These are phyloP conservation scores for Neonectria punicea DNA, from an alignment of 2,329 filamentous ascomycete species.

Conservation along the genomic window DNA sequence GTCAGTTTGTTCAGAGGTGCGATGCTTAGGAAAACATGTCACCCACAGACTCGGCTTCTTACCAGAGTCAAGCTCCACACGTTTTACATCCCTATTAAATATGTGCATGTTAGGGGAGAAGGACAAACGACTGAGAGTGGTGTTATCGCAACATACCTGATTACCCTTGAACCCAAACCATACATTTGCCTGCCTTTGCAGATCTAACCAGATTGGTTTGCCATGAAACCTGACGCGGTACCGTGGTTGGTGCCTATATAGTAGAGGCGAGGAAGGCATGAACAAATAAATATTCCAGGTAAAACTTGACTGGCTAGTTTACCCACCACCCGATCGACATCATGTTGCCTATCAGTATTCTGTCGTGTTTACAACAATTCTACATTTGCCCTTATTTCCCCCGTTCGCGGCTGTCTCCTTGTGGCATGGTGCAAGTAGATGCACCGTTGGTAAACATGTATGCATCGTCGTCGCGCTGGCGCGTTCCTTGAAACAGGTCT, in stretches of 20 bases:
- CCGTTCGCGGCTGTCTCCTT: not conserved
- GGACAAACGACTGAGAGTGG: too few species aligned
- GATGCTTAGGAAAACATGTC: too few species aligned
- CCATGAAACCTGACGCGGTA: not conserved
- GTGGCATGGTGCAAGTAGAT: not conserved
- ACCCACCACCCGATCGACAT: not conserved
- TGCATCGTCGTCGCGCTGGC: not conserved
- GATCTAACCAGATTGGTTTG: not conserved
- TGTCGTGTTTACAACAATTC: not conserved
- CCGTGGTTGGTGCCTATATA: too few species aligned
- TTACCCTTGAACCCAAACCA: too few species aligned
- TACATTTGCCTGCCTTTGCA: too few species aligned
- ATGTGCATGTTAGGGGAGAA: too few species aligned
- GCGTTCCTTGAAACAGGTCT: not conserved
- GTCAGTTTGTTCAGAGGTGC: too few species aligned
- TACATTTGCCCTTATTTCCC: not conserved
- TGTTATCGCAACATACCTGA: too few species aligned
- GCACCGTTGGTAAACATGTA: not conserved
- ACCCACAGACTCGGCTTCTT: too few species aligned
- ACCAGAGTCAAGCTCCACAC: too few species aligned
- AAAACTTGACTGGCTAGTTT: not conserved
- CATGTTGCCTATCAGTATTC: not conserved
- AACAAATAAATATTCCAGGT: not conserved
- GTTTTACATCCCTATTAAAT: too few species aligned
- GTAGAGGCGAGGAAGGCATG: not conserved